Conservation (phyloP, 495 filamentous ascomycete genomes). For the Penicillium maclennaniae region DNA sequence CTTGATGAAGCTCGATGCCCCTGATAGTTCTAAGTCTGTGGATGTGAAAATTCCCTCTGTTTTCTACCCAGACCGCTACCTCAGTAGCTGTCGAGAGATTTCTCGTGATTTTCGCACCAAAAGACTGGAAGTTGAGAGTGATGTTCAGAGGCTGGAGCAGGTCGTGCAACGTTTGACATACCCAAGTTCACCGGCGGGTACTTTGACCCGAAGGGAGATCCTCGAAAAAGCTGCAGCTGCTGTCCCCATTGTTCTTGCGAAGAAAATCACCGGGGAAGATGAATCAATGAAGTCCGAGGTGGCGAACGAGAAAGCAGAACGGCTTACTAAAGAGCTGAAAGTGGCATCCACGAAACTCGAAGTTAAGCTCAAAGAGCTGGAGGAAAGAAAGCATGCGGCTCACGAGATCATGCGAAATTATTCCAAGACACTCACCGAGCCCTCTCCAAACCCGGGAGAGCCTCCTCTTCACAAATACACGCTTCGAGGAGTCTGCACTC, state of each 20-base stretch:
- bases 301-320: constrained; percentile 23
- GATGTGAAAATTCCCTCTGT: constrained; percentile 64
- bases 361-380: constrained; percentile 50
- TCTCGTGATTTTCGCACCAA: constrained; percentile 47
- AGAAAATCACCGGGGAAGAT: constrained; percentile 11
- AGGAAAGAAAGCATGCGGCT: constrained; percentile 48
- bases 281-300: constrained; percentile 16
- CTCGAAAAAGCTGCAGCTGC: constrained; percentile 36
- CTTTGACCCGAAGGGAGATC: constrained; percentile 29
- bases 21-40: constrained; percentile 43
- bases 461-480: constrained; percentile 47
- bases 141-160: constrained; percentile 40
- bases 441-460: constrained; percentile 43
- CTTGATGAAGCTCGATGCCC: constrained; percentile 52
- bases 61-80: constrained; percentile 78
- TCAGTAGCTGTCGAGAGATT: constrained; percentile 53
- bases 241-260: constrained; percentile 23
- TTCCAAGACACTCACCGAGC: constrained; percentile 52
- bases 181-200: constrained; percentile 17
- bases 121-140: constrained; percentile 34
- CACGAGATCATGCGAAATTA: constrained; percentile 43
- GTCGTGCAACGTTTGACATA: constrained; percentile 31
- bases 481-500: constrained; percentile 49
- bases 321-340: constrained; percentile 37
- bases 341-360: constrained; percentile 42